phyloP scores from a whole-genome alignment of 352 stramenopile species.

The Salisapilia sapeloensis region DNA sequence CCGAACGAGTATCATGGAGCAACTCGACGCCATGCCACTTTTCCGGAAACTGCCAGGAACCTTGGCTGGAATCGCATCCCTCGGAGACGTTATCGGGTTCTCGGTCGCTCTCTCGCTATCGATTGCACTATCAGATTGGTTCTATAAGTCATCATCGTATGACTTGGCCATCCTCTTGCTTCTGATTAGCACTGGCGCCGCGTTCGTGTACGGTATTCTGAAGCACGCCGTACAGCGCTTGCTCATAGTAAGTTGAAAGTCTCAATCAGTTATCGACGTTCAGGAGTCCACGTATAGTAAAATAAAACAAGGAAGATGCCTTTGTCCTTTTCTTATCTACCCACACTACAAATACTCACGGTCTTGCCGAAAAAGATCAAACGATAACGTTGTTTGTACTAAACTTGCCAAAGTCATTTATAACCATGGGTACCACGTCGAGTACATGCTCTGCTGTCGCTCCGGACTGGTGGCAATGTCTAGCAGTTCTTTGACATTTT shows the following conservation, averaged over 20 bases:
- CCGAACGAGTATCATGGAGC: constrained; percentile 35
- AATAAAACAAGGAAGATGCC: too few species aligned
- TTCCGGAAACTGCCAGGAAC: constrained; percentile 19
- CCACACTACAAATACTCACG: background rate
- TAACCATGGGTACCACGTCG: constrained; percentile 77
- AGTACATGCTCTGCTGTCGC: constrained; percentile 71
- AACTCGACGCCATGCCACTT: constrained; percentile 19
- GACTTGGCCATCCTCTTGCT: constrained; percentile 50
- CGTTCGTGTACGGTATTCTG: constrained; percentile 30
- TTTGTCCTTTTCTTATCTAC: background rate
- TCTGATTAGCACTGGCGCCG: constrained; percentile 33
- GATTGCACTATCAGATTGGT: constrained; percentile 30
- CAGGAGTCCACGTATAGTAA: too few species aligned
- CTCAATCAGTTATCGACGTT: background rate
- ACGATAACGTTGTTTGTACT: background rate
- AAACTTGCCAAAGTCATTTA: too few species aligned
- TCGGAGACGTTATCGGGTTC: constrained; percentile 39
- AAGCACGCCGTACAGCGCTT: constrained; percentile 10
- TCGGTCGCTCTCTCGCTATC: constrained; percentile 27
- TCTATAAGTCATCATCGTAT: constrained; percentile 26
- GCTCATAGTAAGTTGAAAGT: background rate
- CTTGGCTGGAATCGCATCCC: constrained; percentile 21
- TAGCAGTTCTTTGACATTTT: constrained; percentile 61
- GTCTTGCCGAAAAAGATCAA: background rate
- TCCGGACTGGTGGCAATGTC: constrained; percentile 71